Conservation (phyloP, 345 rosid genomes). For the Pistacia vera region DNA sequence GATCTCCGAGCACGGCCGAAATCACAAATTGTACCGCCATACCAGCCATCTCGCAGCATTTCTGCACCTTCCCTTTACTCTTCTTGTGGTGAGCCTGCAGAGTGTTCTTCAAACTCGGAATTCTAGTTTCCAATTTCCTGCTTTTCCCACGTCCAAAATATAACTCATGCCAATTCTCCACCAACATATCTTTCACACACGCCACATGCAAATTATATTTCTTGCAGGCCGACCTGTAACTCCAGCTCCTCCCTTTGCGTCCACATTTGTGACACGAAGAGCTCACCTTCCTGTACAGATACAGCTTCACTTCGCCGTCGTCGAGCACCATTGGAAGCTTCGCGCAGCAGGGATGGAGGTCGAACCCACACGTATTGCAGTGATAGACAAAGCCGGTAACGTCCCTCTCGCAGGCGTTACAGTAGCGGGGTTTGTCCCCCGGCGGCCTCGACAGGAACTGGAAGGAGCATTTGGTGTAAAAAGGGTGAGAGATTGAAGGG, state of each 20-base stretch:
- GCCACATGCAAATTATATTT: slow-evolving; percentile 90
- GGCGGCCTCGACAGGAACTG: slow-evolving; percentile 68
- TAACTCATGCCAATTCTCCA: slow-evolving; percentile 78
- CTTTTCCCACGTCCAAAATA: slow-evolving; percentile 47
- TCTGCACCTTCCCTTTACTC: slow-evolving; percentile 61
- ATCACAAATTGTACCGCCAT: slow-evolving; percentile 78
- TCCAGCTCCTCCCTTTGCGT: slow-evolving; percentile 90
- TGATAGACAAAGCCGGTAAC: slow-evolving; percentile 78
- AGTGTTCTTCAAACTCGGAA: slow-evolving; percentile 61
- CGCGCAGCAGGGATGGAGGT: slow-evolving; percentile 97
- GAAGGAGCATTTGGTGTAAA: slow-evolving; percentile 88
- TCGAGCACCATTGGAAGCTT: slow-evolving; percentile 79
- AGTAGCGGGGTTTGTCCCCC: slow-evolving; percentile 55
- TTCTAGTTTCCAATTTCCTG: slow-evolving; percentile 44
- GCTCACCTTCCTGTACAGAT: slow-evolving; percentile 72
- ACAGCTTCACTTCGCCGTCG: slow-evolving; percentile 74
- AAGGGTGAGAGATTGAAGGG: slow-evolving; percentile 57
- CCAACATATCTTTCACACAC: slow-evolving; percentile 85
- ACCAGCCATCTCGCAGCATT: slow-evolving; percentile 77
- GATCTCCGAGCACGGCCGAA: slow-evolving; percentile 93
- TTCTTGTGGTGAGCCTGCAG: slow-evolving; percentile 42
- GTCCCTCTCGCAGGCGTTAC: slow-evolving; percentile 87
- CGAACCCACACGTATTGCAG: slow-evolving; percentile 79
- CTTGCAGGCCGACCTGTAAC: slow-evolving; percentile 84
- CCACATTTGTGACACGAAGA: slow-evolving; percentile 79